phyloP scores from a whole-genome alignment of 2,329 filamentous ascomycete genomes.

The Stemphylium lycopersici region DNA sequence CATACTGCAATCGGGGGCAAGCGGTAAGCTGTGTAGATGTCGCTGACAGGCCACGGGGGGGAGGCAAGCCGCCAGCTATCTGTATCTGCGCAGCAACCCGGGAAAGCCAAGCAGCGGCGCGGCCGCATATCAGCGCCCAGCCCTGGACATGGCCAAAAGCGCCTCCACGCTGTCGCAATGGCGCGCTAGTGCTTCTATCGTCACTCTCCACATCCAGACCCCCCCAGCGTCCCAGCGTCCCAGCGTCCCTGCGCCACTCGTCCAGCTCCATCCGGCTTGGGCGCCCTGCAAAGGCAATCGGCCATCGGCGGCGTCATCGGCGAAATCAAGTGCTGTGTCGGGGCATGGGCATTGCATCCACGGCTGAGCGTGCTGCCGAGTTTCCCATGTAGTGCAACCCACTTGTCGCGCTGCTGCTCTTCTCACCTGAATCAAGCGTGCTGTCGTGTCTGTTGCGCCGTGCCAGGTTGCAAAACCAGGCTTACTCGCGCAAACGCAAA shows the following conservation, averaged over 20 bases:
- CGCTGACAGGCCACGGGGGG: too few relatives aligned
- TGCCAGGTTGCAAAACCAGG: conserved; percentile 12
- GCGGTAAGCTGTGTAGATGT: too few relatives aligned
- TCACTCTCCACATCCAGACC: not conserved
- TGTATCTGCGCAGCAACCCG: not conserved
- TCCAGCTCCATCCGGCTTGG: not conserved
- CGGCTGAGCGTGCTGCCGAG: not conserved
- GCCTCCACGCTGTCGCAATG: too few relatives aligned
- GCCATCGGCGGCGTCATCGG: not conserved
- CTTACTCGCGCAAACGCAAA: conserved; percentile 14
- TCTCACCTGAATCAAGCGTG: conserved; percentile 1
- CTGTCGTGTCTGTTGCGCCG: conserved; percentile 20
- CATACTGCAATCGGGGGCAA: too few relatives aligned
- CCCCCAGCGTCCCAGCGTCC: not conserved
- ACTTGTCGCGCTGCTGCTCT: not conserved
- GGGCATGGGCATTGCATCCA: not conserved
- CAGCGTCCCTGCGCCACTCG: not conserved
- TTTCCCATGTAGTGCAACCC: not conserved
- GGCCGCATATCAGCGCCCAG: too few relatives aligned
- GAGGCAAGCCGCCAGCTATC: too few relatives aligned
- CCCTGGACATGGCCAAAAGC: too few relatives aligned
- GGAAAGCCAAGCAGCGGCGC: not conserved
- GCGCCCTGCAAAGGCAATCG: not conserved
- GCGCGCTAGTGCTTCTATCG: not conserved
- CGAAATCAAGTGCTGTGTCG: not conserved